Percentiles rank a stretch among this genome's conserved stretches.
These are phyloP conservation scores for Nyssa sinensis DNA, from an alignment of 148 eudicot genomes.

Conservation along the genomic window DNA sequence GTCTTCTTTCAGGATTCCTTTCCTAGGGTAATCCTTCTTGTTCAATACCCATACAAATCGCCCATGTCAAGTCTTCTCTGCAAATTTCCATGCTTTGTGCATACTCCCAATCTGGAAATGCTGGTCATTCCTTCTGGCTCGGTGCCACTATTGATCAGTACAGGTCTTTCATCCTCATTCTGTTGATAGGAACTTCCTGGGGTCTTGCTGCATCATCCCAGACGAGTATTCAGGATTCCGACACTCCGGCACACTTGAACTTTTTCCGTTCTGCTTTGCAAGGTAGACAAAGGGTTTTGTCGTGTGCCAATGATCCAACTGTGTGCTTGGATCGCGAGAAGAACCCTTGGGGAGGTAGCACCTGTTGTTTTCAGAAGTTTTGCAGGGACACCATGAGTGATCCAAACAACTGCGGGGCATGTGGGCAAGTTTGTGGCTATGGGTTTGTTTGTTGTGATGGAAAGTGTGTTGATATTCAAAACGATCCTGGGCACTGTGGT, in stretches of 20 bases:
- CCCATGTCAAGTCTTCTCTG: constrained; percentile 19
- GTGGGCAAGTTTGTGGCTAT: constrained; percentile 17
- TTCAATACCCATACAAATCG: constrained; percentile 5
- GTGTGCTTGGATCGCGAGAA: constrained; percentile 26
- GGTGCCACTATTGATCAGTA: neutral
- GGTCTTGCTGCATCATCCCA: constrained; percentile 6
- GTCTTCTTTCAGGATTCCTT: neutral
- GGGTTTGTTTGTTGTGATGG: constrained; percentile 25
- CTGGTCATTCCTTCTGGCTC: neutral
- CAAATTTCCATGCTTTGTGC: constrained; percentile 20
- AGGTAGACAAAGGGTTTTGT: constrained; percentile 20
- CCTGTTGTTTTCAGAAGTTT: constrained; percentile 24
- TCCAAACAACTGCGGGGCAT: constrained; percentile 17
- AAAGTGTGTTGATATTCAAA: constrained; percentile 21
- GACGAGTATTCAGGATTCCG: neutral
- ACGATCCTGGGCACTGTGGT: constrained; percentile 25
- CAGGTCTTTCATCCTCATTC: constrained; percentile 3
- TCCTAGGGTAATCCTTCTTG: neutral
- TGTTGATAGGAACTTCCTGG: constrained; percentile 5
- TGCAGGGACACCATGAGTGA: constrained; percentile 24
- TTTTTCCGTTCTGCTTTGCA: constrained; percentile 20
- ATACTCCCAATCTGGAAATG: neutral
- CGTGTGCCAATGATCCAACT: constrained; percentile 19
- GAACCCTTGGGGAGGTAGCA: constrained; percentile 27
- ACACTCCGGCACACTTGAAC: constrained; percentile 16